These are phyloP conservation scores for Nicotiana attenuata DNA, from an alignment of 257 asterid genomes.

Conservation along the genomic window DNA sequence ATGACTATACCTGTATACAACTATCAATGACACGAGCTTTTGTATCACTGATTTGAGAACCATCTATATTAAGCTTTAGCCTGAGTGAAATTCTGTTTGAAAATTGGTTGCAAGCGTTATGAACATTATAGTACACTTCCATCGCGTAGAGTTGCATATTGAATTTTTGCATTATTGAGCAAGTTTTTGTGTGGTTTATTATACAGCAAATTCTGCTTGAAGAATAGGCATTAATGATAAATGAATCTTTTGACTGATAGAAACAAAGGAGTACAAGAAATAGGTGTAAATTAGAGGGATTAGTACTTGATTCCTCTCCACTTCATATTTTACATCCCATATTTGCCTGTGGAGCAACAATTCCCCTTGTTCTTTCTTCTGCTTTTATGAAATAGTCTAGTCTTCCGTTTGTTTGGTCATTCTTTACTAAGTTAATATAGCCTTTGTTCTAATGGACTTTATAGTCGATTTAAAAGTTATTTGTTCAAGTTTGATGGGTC, in stretches of 20 bases:
- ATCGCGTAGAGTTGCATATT: neutral
- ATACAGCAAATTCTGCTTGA: neutral
- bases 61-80: neutral
- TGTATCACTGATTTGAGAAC: neutral
- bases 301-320: neutral
- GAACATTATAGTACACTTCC: neutral
- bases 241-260: neutral
- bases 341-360: neutral
- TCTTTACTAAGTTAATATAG: neutral
- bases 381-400: neutral
- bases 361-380: neutral
- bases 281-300: neutral
- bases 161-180: neutral
- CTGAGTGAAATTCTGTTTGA: neutral
- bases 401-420: neutral
- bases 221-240: neutral
- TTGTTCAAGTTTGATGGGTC: neutral
- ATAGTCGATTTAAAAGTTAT: too few relatives aligned
- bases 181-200: neutral
- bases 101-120: neutral
- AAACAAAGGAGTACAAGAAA: neutral
- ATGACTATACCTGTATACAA: neutral
- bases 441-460: neutral
- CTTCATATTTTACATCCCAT: neutral
- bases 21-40: neutral